These are phyloP conservation scores for Cryphonectria naterciae DNA, from an alignment of 2,329 filamentous ascomycete genomes.

Conservation along the genomic window DNA sequence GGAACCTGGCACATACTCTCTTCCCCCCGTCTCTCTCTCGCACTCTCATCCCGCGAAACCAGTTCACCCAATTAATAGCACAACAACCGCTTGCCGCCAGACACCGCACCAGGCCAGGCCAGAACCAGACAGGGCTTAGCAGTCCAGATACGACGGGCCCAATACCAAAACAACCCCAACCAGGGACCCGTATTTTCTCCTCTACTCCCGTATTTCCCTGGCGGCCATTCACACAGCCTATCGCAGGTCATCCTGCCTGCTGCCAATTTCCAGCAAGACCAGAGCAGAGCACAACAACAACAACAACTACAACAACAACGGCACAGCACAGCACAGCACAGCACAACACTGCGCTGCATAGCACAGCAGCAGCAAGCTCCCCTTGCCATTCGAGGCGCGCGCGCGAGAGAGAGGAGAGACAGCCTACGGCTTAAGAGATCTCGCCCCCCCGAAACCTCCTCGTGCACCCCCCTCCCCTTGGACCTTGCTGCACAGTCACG, in stretches of 20 bases:
- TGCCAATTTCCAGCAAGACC: slow-evolving; percentile 32
- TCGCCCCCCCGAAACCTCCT: not conserved
- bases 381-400: not conserved
- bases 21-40: not conserved
- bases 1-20: not conserved
- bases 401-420: not conserved
- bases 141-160: not conserved
- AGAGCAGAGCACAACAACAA: not conserved
- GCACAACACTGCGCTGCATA: not conserved
- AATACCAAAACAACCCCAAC: slow-evolving; percentile 8
- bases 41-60: not conserved
- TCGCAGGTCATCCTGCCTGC: slow-evolving; percentile 35
- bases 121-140: not conserved
- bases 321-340: not conserved
- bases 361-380: slow-evolving; percentile 4
- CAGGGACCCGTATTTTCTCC: slow-evolving; percentile 5
- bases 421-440: not conserved
- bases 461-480: not conserved
- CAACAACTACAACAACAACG: not conserved
- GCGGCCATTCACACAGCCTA: slow-evolving; percentile 44
- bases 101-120: slow-evolving; percentile 7
- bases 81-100: not conserved
- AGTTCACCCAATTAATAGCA: slow-evolving; percentile 8
- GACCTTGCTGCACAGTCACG: slow-evolving; percentile 1
- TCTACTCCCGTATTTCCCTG: slow-evolving; percentile 33